Conservation (phyloP, 2,329 filamentous ascomycete species). For the Macrophomina phaseolina region DNA sequence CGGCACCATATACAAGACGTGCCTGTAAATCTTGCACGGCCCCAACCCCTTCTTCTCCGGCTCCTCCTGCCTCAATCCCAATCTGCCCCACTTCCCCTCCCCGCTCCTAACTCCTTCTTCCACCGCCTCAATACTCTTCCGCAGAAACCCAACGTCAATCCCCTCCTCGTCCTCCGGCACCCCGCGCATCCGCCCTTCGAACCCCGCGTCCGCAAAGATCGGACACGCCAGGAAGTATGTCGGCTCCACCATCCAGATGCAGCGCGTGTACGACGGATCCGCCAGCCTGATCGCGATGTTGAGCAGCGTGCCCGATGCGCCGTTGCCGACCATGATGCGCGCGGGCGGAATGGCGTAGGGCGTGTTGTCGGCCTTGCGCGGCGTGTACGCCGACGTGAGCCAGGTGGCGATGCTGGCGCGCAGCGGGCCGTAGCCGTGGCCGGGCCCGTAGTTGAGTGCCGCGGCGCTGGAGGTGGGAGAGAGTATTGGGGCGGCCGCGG, state of each 20-base stretch:
- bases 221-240: conserved; percentile 81
- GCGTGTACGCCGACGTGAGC: conserved; percentile 67
- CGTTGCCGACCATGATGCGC: conserved; percentile 80
- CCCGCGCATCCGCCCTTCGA: conserved; percentile 64
- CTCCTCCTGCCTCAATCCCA: conserved; percentile 42
- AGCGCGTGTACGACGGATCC: conserved; percentile 75
- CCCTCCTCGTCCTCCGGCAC: conserved; percentile 81
- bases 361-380: conserved; percentile 39
- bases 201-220: conserved; percentile 79
- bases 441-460: conserved; percentile 78
- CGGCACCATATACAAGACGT: conserved; percentile 87
- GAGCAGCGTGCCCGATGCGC: conserved; percentile 85
- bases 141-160: conserved; percentile 69
- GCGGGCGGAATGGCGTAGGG: conserved; percentile 51
- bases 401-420: conserved; percentile 72
- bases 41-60: conserved; percentile 47
- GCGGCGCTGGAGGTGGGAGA: conserved; percentile 63
- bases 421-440: conserved; percentile 73
- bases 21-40: conserved; percentile 76
- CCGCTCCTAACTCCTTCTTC: conserved; percentile 50
- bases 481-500: conserved; percentile 66
- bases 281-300: conserved; percentile 73
- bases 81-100: conserved; percentile 36
- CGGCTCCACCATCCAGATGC: conserved; percentile 81
- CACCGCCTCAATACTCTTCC: conserved; percentile 55